A percentile compares a stretch with the other conserved stretches of the same genome.
phyloP scores from a whole-genome alignment of 2,329 filamentous ascomycete genomes.

The Cyphellophora attinorum region DNA sequence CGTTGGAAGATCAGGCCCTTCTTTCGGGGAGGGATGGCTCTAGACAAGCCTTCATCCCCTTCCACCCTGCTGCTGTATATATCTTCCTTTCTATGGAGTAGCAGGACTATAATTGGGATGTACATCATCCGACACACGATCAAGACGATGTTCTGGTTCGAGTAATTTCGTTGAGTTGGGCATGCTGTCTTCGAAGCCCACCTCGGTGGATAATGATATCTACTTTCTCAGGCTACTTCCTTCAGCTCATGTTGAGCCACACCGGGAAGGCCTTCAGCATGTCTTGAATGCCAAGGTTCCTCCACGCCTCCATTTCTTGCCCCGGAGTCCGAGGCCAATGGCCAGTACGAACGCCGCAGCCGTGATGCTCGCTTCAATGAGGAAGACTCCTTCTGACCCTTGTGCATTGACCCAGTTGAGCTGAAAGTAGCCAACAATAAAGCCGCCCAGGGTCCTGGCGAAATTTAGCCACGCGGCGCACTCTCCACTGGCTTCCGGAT shows the following conservation, averaged over 20 bases:
- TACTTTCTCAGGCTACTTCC: too few species aligned
- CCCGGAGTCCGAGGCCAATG: slow-evolving; percentile 25
- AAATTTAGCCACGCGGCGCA: slow-evolving; percentile 43
- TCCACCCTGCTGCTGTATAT: slow-evolving; percentile 19
- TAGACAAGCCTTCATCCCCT: slow-evolving; percentile 19
- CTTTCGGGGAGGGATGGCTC: slow-evolving; percentile 8
- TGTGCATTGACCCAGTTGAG: slow-evolving; percentile 37
- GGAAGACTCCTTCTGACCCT: slow-evolving; percentile 33
- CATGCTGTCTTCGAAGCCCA: too few species aligned
- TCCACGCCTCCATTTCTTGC: slow-evolving; percentile 20
- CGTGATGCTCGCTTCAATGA: slow-evolving; percentile 35
- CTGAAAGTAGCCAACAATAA: slow-evolving; percentile 32
- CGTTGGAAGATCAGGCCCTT: slow-evolving; percentile 13
- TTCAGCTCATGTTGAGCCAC: too few species aligned
- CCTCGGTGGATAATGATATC: too few species aligned
- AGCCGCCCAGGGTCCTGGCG: slow-evolving; percentile 38
- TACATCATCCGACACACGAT: too few species aligned
- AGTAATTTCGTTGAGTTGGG: too few species aligned
- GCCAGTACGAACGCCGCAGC: slow-evolving; percentile 25
- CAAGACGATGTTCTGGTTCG: too few species aligned
- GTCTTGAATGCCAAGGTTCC: slow-evolving; percentile 22
- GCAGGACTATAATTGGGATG: slow-evolving; percentile 19
- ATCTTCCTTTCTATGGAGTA: slow-evolving; percentile 10
- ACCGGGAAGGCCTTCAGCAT: slow-evolving; percentile 7
- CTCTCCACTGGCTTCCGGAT: slow-evolving; percentile 42